Conservation (phyloP, 176 grass and related monocot genomes). For the Cenchrus americanus region DNA sequence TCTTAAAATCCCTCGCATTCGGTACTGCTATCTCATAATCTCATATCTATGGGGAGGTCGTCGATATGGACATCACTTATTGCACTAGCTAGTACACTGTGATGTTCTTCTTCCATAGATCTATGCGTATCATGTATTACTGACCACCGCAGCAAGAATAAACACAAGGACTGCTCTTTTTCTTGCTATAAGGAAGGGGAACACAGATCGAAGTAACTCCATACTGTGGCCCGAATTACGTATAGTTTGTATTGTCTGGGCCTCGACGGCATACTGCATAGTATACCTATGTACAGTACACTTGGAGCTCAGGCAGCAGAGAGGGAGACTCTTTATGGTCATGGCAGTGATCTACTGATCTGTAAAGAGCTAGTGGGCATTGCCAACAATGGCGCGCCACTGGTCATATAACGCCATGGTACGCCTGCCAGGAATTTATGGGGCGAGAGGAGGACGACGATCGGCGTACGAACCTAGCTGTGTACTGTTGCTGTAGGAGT, state of each 20-base stretch:
- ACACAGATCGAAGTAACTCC: constrained; percentile 42
- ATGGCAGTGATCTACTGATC: constrained; percentile 42
- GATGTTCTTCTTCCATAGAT: not conserved
- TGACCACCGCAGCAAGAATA: constrained; percentile 28
- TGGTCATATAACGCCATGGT: constrained; percentile 58
- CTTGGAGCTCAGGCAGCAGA: not conserved
- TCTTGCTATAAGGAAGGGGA: constrained; percentile 17
- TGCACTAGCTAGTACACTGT: not conserved
- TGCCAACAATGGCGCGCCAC: constrained; percentile 43
- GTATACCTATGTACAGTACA: constrained; percentile 29
- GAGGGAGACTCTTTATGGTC: constrained; percentile 47
- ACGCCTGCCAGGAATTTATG: constrained; percentile 63
- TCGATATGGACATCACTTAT: constrained; percentile 34
- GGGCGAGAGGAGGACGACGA: constrained; percentile 40
- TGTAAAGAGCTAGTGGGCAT: constrained; percentile 57
- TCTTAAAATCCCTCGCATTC: constrained; percentile 49
- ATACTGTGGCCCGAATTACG: constrained; percentile 48
- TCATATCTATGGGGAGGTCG: constrained; percentile 31
- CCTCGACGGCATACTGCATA: constrained; percentile 37
- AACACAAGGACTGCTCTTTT: constrained; percentile 27
- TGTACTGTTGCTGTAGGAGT: constrained; percentile 45
- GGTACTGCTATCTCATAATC: constrained; percentile 34
- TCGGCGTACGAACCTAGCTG: constrained; percentile 43
- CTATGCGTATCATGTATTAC: constrained; percentile 36
- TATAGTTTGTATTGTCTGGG: constrained; percentile 62